Percentiles rank a stretch among this genome's conserved stretches.
These are phyloP conservation scores for Epithemia pelagica DNA, from an alignment of 108 stramenopile genomes.

Conservation along the genomic window DNA sequence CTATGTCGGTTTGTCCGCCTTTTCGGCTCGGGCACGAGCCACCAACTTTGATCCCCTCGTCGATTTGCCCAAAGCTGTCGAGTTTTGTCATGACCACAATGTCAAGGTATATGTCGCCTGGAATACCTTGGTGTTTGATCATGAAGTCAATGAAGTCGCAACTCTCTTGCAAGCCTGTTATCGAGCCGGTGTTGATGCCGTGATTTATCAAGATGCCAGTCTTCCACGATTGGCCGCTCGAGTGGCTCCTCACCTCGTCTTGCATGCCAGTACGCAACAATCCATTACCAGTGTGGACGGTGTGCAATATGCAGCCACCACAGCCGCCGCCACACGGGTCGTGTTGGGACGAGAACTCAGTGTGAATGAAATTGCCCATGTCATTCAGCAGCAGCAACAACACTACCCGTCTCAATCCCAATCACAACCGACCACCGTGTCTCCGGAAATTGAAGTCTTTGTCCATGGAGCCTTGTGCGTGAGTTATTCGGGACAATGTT, in stretches of 20 bases:
- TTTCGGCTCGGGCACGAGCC: constrained; percentile 61
- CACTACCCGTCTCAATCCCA: background rate
- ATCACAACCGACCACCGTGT: background rate
- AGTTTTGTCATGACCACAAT: constrained; percentile 25
- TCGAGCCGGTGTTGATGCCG: constrained; percentile 59
- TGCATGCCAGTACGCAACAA: constrained; percentile 75
- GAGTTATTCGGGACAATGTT: constrained; percentile 66
- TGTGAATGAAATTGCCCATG: constrained; percentile 37
- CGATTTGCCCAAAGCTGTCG: constrained; percentile 41
- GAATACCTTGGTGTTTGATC: constrained; percentile 63
- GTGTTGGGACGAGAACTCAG: constrained; percentile 62
- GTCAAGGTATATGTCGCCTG: constrained; percentile 65
- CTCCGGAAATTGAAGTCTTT: constrained; percentile 61
- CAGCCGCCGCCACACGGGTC: constrained; percentile 18
- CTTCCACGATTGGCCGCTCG: constrained; percentile 33
- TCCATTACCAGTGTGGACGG: constrained; percentile 63
- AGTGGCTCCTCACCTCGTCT: constrained; percentile 45
- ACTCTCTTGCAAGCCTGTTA: constrained; percentile 32
- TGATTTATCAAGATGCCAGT: constrained; percentile 72
- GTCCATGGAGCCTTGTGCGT: constrained; percentile 78
- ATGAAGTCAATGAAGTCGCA: constrained; percentile 55
- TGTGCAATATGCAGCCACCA: constrained; percentile 37
- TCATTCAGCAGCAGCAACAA: constrained; percentile 24
- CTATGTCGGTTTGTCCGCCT: constrained; percentile 60
- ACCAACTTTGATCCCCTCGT: constrained; percentile 54